Evolutionary conservation across 352 stramenopile species (phyloP), one percentile per base, ranked within the genome.

Genomic region (Globisporangium perplexum): DNA sequence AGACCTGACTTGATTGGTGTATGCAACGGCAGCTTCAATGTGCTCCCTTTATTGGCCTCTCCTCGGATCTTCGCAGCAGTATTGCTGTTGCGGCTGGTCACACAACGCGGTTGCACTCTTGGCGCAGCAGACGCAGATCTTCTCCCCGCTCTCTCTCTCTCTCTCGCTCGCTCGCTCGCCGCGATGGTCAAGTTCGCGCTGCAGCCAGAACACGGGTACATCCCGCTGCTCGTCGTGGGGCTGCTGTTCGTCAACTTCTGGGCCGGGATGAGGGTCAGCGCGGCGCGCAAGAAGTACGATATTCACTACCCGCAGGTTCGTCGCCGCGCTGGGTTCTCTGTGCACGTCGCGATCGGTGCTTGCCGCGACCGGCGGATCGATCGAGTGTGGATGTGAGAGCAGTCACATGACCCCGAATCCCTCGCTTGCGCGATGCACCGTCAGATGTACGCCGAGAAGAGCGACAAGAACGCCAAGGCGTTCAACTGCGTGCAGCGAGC

Each of bases 371-470:
- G 35, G 6, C 12, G 35, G 35, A 14, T 41, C 17, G 35, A 17
- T 41, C 35, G 35, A 41, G 35, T 14, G 35, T n/a, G 35, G 15
- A 3, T 41, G n/a, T n/a, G n/a, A n/a, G n/a, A n/a, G n/a, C n/a
- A n/a, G n/a, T n/a, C n/a, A n/a, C n/a, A n/a, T 41, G 35, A 47
- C 42, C 31, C 12, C 20, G 22, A 47, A 15, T 6, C 10, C 14
- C 14, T 30, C 3, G 42, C 1, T 6, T 26, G 30, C 14, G 15
- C 12, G 11, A 31, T 47, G 42, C 17, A 8, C 14, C 11, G 39
- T 22, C 61, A 92, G 73, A 88, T 96, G 68, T 96, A 96, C 63
- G 87, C 85, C 1, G 83, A 97, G 54, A 68, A 93, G 62, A 83
- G 65, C 51, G 83, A 92, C 59, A 93, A 96, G 68, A 81, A 97